These are phyloP conservation scores for Mycena chlorophos DNA, from an alignment of 768 basidiomycete species.

Conservation along the genomic window DNA sequence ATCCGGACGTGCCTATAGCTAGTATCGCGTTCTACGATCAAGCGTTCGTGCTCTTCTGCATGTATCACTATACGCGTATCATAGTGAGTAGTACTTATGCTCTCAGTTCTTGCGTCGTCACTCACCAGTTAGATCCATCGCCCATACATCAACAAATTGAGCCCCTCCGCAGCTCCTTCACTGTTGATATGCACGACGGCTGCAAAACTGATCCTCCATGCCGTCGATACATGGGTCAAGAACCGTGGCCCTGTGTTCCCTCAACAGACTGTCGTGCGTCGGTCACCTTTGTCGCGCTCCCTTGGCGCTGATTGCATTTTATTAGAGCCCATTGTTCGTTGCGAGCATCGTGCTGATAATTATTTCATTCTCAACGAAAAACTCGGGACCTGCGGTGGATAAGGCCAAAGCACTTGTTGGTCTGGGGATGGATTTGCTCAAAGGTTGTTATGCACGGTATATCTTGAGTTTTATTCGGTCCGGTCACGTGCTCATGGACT, in stretches of 20 bases:
- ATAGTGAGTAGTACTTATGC: not conserved
- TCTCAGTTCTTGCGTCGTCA: not conserved
- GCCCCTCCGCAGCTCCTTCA: not conserved
- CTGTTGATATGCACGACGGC: slow-evolving; percentile 2
- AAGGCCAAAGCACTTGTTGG: not conserved
- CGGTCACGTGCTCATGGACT: not conserved
- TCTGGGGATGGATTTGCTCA: not conserved
- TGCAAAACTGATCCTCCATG: not conserved
- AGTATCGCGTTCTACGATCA: slow-evolving; percentile 1
- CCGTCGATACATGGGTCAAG: not conserved
- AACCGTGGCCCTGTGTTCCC: not conserved
- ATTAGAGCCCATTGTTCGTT: not conserved
- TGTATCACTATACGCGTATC: not conserved
- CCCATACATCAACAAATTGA: not conserved
- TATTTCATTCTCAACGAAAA: not conserved
- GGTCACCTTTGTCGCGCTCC: not conserved
- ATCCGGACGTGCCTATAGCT: not conserved
- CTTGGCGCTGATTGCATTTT: not conserved
- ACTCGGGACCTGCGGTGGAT: not conserved
- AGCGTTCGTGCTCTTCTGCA: not conserved
- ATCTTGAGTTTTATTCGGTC: not conserved
- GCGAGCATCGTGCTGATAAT: slow-evolving; percentile 1
- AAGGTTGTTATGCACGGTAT: not conserved
- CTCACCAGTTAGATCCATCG: slow-evolving; percentile 2
- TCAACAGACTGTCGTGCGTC: not conserved